Evolutionary conservation across 2,329 filamentous ascomycete genomes (phyloP), one percentile per base, ranked within the genome.

Genomic region (Ophiostoma fasciatum): DNA sequence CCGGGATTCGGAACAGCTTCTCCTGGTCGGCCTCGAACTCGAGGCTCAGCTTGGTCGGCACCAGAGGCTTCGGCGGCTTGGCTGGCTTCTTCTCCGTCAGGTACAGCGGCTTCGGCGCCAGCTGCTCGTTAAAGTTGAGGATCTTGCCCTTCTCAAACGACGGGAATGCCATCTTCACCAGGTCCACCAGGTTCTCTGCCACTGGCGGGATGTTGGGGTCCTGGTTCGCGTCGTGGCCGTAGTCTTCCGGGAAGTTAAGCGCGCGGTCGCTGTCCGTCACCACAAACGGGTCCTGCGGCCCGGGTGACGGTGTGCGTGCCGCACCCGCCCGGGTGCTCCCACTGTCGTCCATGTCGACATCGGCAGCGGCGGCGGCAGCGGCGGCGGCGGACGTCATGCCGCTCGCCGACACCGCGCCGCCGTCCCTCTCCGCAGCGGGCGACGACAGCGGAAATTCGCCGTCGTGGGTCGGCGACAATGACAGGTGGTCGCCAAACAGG

Each of bases 11-110:
- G 53, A 96, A 98, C 19, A 71, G 66, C 47, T 85, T 84, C 54
- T 93, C 83, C 46, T 93, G 82, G 48, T 96, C 90, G 31, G 73
- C 68, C 3, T 82, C 80, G 23, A 96, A 63, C 42, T 98, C 90
- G 12, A 98, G 66, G 42, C 75, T 85, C 38, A 94, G 68, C 56
- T 98, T 98, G 15, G 80, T 87, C 0, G 85, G 84, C 5, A 85
- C 70, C 4, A 96, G 66, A 13, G 82, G 67, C 56, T 87, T 90
- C 1, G 85, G 82, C 28, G 76, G 77, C 56, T 85, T 93, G 1
- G 66, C 45, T 0, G 87, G 84, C 27, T 75, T 73, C 56, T 94
- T 90, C 38, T 80, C 78, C 42, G 81, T 68, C 56, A 82, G 88
- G 37, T 75, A 68, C 2, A 84, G 80, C 46, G 76, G 76, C 54